phyloP scores from a whole-genome alignment of 2,329 filamentous ascomycete species.

The Emmonsiellopsis sp. region DNA sequence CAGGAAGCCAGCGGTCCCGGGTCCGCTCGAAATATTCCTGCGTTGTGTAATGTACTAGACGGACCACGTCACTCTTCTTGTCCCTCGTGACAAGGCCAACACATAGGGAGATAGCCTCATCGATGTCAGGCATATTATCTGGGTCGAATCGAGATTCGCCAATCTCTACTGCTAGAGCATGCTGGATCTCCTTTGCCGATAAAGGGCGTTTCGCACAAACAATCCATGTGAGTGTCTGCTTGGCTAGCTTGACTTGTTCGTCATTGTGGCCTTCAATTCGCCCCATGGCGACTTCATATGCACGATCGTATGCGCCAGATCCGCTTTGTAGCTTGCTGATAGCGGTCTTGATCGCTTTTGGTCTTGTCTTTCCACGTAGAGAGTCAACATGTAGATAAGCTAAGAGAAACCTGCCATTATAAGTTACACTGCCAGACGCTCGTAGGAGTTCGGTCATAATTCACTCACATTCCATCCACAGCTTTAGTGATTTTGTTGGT shows the following conservation, averaged over 20 bases:
- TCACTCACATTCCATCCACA: constrained; percentile 27
- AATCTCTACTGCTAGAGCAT: constrained; percentile 16
- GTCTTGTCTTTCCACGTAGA: constrained; percentile 2
- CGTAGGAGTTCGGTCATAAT: not conserved
- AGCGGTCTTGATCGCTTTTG: not conserved
- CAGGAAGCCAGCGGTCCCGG: constrained; percentile 20
- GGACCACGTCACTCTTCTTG: constrained; percentile 27
- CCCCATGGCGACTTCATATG: constrained; percentile 9
- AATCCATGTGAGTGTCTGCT: constrained; percentile 16
- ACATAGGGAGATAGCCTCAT: constrained; percentile 27
- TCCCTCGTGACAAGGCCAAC: constrained; percentile 36
- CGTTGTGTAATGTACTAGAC: constrained; percentile 39
- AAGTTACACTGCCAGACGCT: not conserved
- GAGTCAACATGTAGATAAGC: constrained; percentile 8
- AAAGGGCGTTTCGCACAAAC: constrained; percentile 12
- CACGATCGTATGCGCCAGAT: not conserved
- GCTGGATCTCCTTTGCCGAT: constrained; percentile 13
- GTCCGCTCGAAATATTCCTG: constrained; percentile 35
- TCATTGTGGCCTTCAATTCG: constrained; percentile 10
- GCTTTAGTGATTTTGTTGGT: constrained; percentile 14
- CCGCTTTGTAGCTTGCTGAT: not conserved
- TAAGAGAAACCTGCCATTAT: constrained; percentile 9
- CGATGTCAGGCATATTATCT: constrained; percentile 4
- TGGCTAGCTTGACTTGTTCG: constrained; percentile 7
- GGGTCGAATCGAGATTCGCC: constrained; percentile 10